These are phyloP conservation scores for Huntiella bhutanensis DNA, from an alignment of 2,329 filamentous ascomycete genomes.

Conservation along the genomic window DNA sequence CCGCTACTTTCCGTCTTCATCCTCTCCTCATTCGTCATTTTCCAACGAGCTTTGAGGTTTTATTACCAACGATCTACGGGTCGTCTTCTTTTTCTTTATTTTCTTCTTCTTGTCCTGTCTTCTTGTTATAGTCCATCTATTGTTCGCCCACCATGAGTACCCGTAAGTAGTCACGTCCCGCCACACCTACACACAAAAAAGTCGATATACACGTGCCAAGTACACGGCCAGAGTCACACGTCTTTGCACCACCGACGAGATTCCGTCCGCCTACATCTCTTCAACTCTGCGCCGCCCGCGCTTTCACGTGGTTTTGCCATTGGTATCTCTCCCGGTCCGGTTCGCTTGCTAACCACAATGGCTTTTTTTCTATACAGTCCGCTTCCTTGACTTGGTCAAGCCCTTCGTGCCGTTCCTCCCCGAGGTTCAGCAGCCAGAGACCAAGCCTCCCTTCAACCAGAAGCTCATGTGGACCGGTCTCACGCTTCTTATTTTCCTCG, in stretches of 20 bases:
- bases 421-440: slow-evolving; percentile 96
- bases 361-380: slow-evolving; percentile 43
- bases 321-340: background rate
- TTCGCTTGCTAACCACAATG: slow-evolving; percentile 2
- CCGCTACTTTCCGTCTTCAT: slow-evolving; percentile 8
- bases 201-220: too few species aligned
- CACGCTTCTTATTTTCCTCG: slow-evolving; percentile 94
- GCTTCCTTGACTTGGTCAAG: slow-evolving; percentile 99
- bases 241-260: background rate
- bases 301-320: background rate
- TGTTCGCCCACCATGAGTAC: slow-evolving; percentile 32
- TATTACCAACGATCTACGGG: slow-evolving; percentile 11
- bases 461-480: slow-evolving; percentile 90
- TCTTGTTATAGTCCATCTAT: slow-evolving; percentile 12
- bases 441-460: slow-evolving; percentile 97
- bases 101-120: slow-evolving; percentile 18
- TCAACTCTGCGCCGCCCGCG: background rate
- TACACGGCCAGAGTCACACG: background rate
- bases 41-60: slow-evolving; percentile 11
- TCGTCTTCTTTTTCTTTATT: slow-evolving; percentile 16
- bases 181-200: too few species aligned
- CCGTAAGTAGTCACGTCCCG: slow-evolving; percentile 24
- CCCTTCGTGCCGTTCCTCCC: slow-evolving; percentile 98
- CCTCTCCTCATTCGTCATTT: slow-evolving; percentile 8
- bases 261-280: background rate